Conservation (phyloP, 192 early-diverging fungal species). For the Dimargaris verticillata region DNA sequence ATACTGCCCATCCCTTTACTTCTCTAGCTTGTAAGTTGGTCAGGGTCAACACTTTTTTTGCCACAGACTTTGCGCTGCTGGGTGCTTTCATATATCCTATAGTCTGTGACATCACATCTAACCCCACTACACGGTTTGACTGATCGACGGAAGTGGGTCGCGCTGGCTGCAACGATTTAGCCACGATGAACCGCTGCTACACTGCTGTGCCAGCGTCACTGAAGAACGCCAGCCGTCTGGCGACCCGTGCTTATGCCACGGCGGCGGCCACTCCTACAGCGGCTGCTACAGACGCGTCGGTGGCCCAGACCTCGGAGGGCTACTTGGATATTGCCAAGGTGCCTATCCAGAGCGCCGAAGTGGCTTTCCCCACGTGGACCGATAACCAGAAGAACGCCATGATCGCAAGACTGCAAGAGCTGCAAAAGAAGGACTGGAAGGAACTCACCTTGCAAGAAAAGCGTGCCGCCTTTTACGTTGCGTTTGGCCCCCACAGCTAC, state of each 20-base stretch:
- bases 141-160: no score
- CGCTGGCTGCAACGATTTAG: no score
- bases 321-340: slow-evolving; percentile 12
- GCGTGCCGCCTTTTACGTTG: slow-evolving; percentile 88
- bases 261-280: neutral
- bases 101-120: no score
- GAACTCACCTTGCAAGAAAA: slow-evolving; percentile 82
- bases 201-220: neutral
- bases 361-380: slow-evolving; percentile 25
- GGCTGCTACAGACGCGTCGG: neutral
- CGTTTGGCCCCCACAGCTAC: slow-evolving; percentile 85
- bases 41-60: no score
- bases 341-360: slow-evolving; percentile 15
- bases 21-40: no score
- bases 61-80: no score
- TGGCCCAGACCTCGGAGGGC: neutral
- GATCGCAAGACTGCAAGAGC: slow-evolving; percentile 57
- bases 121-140: no score
- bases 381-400: slow-evolving; percentile 70
- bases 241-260: slow-evolving; percentile 9
- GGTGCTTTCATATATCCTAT: no score
- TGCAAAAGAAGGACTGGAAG: slow-evolving; percentile 94
- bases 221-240: neutral
- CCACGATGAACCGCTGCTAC: neutral
- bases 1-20: no score